A percentile compares a stretch with the other conserved stretches of the same genome.
Conservation (phyloP, 2,329 filamentous ascomycete genomes). For the Colletotrichum liaoningense region DNA sequence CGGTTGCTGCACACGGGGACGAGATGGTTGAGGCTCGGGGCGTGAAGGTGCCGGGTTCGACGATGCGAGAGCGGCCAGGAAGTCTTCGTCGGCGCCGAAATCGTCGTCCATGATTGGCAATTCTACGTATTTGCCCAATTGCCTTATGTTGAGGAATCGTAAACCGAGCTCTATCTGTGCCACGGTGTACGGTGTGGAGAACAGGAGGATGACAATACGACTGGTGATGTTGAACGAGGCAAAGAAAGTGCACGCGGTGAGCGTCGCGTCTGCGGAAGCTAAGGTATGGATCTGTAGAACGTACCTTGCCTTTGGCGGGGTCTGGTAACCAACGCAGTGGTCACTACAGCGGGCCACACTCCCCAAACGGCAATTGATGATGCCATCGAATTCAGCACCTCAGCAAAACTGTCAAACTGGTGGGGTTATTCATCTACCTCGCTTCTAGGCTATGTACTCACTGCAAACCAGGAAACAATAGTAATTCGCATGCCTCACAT, state of each 20-base stretch:
- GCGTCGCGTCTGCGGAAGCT: not conserved
- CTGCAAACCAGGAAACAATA: too few relatives aligned
- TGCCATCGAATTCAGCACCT: not conserved
- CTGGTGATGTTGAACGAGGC: not conserved
- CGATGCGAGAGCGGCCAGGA: conserved; percentile 66
- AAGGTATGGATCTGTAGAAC: not conserved
- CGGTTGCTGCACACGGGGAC: conserved; percentile 51
- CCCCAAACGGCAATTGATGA: not conserved
- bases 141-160: not conserved
- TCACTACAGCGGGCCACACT: not conserved
- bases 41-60: conserved; percentile 49
- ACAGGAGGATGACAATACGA: not conserved
- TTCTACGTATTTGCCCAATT: not conserved
- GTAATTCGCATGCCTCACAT: not conserved
- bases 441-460: too few relatives aligned
- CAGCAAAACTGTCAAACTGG: not conserved
- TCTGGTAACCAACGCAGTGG: not conserved
- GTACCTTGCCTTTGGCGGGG: not conserved
- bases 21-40: conserved; percentile 37
- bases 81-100: conserved; percentile 67
- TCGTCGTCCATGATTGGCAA: conserved; percentile 60
- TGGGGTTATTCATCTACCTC: not conserved
- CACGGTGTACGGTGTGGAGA: not conserved
- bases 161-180: not conserved
- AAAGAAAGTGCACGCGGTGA: not conserved